A percentile compares a stretch with the other conserved stretches of the same genome.
These are phyloP conservation scores for Dillenia turbinata DNA, from an alignment of 164 flowering plant species.

Conservation along the genomic window DNA sequence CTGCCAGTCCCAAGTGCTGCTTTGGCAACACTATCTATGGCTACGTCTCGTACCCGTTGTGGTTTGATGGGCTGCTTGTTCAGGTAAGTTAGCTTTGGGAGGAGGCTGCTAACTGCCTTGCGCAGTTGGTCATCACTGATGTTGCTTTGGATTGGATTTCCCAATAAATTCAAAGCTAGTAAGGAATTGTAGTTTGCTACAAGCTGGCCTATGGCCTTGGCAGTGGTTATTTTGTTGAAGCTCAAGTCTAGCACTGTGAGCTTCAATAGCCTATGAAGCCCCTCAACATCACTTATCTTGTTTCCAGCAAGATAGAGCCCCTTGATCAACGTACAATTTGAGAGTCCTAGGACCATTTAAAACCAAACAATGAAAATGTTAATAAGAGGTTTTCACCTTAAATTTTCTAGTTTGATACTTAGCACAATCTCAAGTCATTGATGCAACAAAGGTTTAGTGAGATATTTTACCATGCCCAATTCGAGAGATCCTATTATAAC, in stretches of 20 bases:
- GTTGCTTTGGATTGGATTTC: slow-evolving; percentile 79
- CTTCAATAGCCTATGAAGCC: slow-evolving; percentile 84
- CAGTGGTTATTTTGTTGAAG: slow-evolving; percentile 92
- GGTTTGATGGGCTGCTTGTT: slow-evolving; percentile 85
- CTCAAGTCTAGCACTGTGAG: slow-evolving; percentile 77
- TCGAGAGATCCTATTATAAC: slow-evolving; percentile 79
- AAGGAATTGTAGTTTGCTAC: slow-evolving; percentile 81
- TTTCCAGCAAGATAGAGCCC: slow-evolving; percentile 91
- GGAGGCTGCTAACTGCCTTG: slow-evolving; percentile 62
- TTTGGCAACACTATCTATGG: slow-evolving; percentile 58
- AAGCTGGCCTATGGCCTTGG: slow-evolving; percentile 80
- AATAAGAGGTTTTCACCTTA: slow-evolving; percentile 1
- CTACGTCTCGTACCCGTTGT: slow-evolving; percentile 63
- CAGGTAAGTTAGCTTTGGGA: slow-evolving; percentile 74
- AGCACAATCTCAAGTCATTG: not conserved
- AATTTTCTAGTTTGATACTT: not conserved
- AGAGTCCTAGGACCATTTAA: slow-evolving; percentile 44
- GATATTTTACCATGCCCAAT: slow-evolving; percentile 70
- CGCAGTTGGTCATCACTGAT: slow-evolving; percentile 76
- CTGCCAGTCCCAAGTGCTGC: slow-evolving; percentile 61
- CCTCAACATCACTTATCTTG: slow-evolving; percentile 90
- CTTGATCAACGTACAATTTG: slow-evolving; percentile 72
- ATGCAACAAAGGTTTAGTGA: not conserved
- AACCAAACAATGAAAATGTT: not conserved
- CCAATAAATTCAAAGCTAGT: slow-evolving; percentile 72